phyloP scores from a whole-genome alignment of 106 monocot species.

The Narthecium ossifragum region DNA sequence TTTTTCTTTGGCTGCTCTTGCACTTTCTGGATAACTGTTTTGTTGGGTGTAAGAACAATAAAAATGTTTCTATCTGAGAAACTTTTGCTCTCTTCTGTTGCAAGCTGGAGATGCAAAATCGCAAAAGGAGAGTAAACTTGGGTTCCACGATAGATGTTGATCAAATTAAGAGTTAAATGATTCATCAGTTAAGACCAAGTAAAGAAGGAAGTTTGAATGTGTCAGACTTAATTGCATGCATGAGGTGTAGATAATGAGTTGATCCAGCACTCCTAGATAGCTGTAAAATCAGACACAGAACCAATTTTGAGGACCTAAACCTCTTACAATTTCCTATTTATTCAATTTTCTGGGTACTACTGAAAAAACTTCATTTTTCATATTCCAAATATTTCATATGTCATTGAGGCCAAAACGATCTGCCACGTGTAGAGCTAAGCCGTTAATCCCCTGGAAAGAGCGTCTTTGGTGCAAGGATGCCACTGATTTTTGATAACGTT shows the following conservation, averaged over 20 bases:
- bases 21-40: constrained; percentile 55
- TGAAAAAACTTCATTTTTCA: too few species aligned
- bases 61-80: constrained; percentile 64
- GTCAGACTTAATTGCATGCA: neutral
- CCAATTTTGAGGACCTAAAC: too few species aligned
- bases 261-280: neutral
- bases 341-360: too few species aligned
- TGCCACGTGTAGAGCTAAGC: neutral
- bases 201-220: neutral
- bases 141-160: neutral
- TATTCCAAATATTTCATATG: neutral
- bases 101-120: constrained; percentile 41
- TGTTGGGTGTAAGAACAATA: constrained; percentile 73
- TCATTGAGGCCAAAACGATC: neutral
- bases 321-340: too few species aligned
- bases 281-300: too few species aligned
- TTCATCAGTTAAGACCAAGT: neutral
- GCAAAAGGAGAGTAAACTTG: neutral
- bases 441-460: too few species aligned
- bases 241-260: neutral
- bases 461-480: neutral
- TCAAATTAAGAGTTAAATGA: neutral
- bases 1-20: constrained; percentile 63
- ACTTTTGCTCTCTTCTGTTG: constrained; percentile 60
- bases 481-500: neutral